These are phyloP conservation scores for Sphaerulina musiva DNA, from an alignment of 2,329 filamentous ascomycete species.

Conservation along the genomic window DNA sequence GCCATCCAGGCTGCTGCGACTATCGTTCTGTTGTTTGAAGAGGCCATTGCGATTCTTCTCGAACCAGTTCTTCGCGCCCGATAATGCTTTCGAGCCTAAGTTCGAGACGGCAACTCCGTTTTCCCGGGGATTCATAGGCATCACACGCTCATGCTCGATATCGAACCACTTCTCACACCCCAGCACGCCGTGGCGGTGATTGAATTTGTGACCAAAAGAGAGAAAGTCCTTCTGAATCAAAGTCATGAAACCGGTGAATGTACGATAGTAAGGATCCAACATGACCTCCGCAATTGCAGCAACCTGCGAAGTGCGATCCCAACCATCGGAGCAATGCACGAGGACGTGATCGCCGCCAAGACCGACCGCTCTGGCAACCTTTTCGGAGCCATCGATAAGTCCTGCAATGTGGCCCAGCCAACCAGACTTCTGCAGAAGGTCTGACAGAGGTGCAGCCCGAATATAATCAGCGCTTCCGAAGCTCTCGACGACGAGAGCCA, in stretches of 20 bases:
- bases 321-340: constrained; percentile 96
- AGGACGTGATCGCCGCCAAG: constrained; percentile 90
- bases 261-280: constrained; percentile 91
- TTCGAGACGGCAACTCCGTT: constrained; percentile 41
- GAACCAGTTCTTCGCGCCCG: constrained; percentile 76
- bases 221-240: constrained; percentile 97
- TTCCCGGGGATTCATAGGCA: constrained; percentile 38
- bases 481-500: constrained; percentile 80
- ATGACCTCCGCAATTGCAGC: constrained; percentile 88
- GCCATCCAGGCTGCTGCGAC: constrained; percentile 55
- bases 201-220: constrained; percentile 96
- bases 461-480: constrained; percentile 89
- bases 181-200: constrained; percentile 79
- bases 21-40: constrained; percentile 47
- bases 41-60: constrained; percentile 53
- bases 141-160: constrained; percentile 70
- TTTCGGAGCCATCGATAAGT: constrained; percentile 73
- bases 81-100: constrained; percentile 59
- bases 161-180: constrained; percentile 92
- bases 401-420: constrained; percentile 87
- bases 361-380: constrained; percentile 82
- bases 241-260: constrained; percentile 88
- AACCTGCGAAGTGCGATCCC: constrained; percentile 94
- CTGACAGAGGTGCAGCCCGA: constrained; percentile 71
- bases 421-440: constrained; percentile 72